These are phyloP conservation scores for Caryopteris hybrid DNA, from an alignment of 305 asterid species.

Conservation along the genomic window DNA sequence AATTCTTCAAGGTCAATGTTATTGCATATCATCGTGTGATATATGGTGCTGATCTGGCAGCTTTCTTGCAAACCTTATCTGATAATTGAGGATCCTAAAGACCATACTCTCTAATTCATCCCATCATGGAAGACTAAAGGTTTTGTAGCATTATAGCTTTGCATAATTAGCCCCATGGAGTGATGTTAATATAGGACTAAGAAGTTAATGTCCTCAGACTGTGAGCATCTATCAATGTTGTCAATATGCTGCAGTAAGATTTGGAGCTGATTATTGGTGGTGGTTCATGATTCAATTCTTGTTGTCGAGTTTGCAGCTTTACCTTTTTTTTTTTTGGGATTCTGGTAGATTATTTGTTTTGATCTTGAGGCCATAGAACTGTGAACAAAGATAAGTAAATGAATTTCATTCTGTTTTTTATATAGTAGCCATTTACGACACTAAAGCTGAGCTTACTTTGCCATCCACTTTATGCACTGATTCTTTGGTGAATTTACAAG, in stretches of 20 bases:
- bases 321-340: too few species aligned
- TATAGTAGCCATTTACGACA: too few species aligned
- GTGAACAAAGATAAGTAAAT: too few species aligned
- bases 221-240: neutral
- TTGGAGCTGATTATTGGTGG: neutral
- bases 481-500: neutral
- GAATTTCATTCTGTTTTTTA: too few species aligned
- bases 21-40: conserved; percentile 78
- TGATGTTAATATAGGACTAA: neutral
- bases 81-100: conserved; percentile 73
- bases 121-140: conserved; percentile 14
- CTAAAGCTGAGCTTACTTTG: too few species aligned
- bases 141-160: conserved; percentile 27
- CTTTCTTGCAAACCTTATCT: conserved; percentile 71
- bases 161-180: neutral
- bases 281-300: too few species aligned
- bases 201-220: conserved; percentile 6
- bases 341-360: too few species aligned
- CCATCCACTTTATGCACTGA: neutral
- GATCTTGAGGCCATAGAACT: too few species aligned
- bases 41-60: conserved; percentile 75
- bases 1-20: conserved; percentile 55
- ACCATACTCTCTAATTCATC: conserved; percentile 45
- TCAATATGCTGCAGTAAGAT: neutral
- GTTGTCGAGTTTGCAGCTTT: too few species aligned